A percentile compares a stretch with the other conserved stretches of the same genome.
Evolutionary conservation across 495 filamentous ascomycete species (phyloP).

Genomic region (Podospora anserina): DNA sequence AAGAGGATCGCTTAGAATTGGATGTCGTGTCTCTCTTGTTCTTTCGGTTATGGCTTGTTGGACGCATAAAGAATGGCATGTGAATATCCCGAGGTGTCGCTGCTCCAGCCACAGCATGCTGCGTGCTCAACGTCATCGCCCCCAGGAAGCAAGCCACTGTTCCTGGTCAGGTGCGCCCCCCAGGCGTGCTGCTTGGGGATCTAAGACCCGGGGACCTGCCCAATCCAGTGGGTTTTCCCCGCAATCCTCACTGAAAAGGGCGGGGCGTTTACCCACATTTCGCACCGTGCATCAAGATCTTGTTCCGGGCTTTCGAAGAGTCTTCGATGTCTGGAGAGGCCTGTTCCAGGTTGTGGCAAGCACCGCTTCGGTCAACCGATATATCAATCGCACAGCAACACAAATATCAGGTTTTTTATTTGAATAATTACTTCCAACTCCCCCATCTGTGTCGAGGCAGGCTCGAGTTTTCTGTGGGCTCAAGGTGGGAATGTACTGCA

Average conservation of each 20-base stretch:
- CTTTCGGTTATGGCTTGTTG: not conserved
- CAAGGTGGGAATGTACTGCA: not conserved
- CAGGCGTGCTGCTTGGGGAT: not conserved
- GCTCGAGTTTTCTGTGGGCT: not conserved
- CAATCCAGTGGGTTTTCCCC: conserved; percentile 19
- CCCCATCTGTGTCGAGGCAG: not conserved
- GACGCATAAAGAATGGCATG: conserved; percentile 16
- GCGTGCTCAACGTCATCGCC: conserved; percentile 14
- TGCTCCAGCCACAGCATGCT: conserved; percentile 21
- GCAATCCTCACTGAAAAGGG: conserved; percentile 1
- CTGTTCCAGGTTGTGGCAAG: not conserved
- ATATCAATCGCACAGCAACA: not conserved
- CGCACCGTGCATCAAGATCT: not conserved
- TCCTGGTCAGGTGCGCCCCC: not conserved
- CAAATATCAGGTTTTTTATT: not conserved
- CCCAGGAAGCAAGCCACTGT: conserved; percentile 15
- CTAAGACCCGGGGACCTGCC: conserved; percentile 1
- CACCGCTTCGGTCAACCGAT: not conserved
- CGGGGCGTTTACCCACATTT: conserved; percentile 5
- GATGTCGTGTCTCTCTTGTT: conserved; percentile 1
- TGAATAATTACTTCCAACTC: too few relatives aligned
- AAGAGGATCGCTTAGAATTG: not conserved
- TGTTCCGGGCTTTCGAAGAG: not conserved
- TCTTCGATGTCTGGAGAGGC: not conserved
- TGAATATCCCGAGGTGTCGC: conserved; percentile 21